Conservation (phyloP, 129 eudicot species). For the Erigeron canadensis region DNA sequence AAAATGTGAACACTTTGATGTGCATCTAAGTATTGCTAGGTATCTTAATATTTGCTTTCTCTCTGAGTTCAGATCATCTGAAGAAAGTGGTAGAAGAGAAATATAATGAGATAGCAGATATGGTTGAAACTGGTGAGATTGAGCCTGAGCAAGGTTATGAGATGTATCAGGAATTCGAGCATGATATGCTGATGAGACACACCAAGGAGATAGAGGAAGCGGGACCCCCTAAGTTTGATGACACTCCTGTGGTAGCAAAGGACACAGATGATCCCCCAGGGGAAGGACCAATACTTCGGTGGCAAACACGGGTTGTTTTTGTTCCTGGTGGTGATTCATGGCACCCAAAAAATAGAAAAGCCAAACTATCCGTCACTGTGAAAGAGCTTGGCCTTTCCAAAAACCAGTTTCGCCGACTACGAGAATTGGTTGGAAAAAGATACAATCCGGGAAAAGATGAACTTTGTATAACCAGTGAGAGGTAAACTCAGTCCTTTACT, state of each 20-base stretch:
- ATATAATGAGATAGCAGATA: constrained; percentile 64
- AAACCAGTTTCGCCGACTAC: constrained; percentile 65
- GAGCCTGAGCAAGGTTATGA: constrained; percentile 66
- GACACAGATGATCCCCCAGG: constrained; percentile 85
- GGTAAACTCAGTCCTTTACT: constrained; percentile 39
- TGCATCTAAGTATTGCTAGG: neutral
- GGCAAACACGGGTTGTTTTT: constrained; percentile 86
- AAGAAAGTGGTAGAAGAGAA: constrained; percentile 70
- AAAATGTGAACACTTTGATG: too few species aligned
- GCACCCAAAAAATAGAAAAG: constrained; percentile 96
- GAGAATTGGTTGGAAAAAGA: constrained; percentile 85
- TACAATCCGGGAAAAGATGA: constrained; percentile 91
- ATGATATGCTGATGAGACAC: constrained; percentile 62
- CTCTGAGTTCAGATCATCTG: constrained; percentile 53
- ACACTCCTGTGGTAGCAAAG: constrained; percentile 38
- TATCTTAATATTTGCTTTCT: neutral
- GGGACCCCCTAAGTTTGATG: constrained; percentile 55
- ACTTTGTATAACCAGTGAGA: constrained; percentile 88
- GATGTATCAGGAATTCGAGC: constrained; percentile 76
- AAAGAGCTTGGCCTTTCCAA: constrained; percentile 91
- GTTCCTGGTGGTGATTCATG: constrained; percentile 94
- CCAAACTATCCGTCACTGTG: constrained; percentile 80
- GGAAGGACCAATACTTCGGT: constrained; percentile 85
- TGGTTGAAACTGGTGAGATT: constrained; percentile 77
- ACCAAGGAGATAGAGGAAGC: constrained; percentile 57